Evolutionary conservation across 495 filamentous ascomycete genomes (phyloP).

Genomic region (Neurospora sp.): DNA sequence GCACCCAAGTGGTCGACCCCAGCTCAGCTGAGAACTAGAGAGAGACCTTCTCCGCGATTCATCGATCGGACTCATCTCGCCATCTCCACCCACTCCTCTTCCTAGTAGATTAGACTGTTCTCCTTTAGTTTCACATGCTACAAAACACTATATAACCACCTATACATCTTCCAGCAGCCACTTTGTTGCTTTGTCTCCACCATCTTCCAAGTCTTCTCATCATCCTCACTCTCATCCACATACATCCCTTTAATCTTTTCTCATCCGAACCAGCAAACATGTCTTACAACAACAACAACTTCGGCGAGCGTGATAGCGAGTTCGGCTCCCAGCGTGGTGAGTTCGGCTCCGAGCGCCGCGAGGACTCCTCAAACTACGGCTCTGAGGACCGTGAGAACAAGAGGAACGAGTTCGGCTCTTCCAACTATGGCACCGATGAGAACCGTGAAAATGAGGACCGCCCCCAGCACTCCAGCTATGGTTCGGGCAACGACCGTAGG

Average conservation of each 20-base stretch:
- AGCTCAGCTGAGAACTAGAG: background rate
- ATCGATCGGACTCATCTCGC: background rate
- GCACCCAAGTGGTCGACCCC: background rate
- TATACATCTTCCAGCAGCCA: background rate
- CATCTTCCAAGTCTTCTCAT: background rate
- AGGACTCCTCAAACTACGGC: background rate
- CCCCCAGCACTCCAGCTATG: too few relatives aligned
- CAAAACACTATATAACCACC: background rate
- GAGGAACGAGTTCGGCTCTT: too few relatives aligned
- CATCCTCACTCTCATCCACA: background rate
- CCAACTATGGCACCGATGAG: background rate
- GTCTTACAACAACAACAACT: background rate
- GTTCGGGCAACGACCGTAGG: too few relatives aligned
- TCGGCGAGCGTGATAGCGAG: background rate
- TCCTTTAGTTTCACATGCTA: background rate
- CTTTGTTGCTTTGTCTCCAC: background rate
- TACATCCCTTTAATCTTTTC: background rate
- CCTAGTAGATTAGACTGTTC: background rate
- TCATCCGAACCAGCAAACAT: background rate
- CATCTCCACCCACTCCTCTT: background rate
- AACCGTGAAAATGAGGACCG: background rate
- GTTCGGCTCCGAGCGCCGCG: background rate
- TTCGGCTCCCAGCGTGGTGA: background rate
- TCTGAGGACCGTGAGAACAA: background rate
- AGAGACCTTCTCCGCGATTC: background rate